Conservation (phyloP, 2,329 filamentous ascomycete species). For the Orbilia ellipsospora region DNA sequence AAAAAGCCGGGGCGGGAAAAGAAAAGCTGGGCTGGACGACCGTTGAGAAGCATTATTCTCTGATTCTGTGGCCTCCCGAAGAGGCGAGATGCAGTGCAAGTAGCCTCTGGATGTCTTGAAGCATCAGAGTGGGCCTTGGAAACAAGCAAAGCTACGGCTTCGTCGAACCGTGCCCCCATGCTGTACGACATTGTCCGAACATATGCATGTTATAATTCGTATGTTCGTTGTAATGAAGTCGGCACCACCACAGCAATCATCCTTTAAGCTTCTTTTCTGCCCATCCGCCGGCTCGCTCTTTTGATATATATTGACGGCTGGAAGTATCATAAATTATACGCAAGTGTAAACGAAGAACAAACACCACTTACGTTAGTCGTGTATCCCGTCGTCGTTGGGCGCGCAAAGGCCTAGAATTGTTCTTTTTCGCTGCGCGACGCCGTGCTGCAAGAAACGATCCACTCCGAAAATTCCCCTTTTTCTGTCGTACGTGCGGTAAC, state of each 20-base stretch:
- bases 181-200: constrained; percentile 24
- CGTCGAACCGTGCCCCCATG: constrained; percentile 31
- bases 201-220: background rate
- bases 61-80: constrained; percentile 19
- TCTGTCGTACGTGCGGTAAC: constrained; percentile 31
- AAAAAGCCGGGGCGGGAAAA: constrained; percentile 1
- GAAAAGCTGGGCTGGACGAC: constrained; percentile 4
- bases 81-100: constrained; percentile 46
- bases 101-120: constrained; percentile 7
- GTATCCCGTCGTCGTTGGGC: background rate
- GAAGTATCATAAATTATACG: constrained; percentile 5
- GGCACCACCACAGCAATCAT: too few relatives aligned
- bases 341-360: constrained; percentile 13
- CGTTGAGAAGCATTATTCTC: constrained; percentile 6
- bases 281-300: too few relatives aligned
- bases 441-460: constrained; percentile 47
- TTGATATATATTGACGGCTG: constrained; percentile 5
- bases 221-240: background rate
- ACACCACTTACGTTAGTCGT: constrained; percentile 48
- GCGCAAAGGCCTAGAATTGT: constrained; percentile 25
- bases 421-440: constrained; percentile 25
- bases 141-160: constrained; percentile 40
- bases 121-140: too few relatives aligned
- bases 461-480: constrained; percentile 53
- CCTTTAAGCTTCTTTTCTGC: too few relatives aligned